Conservation (phyloP, 2,329 filamentous ascomycete genomes). For the Coniochaeta sp. region DNA sequence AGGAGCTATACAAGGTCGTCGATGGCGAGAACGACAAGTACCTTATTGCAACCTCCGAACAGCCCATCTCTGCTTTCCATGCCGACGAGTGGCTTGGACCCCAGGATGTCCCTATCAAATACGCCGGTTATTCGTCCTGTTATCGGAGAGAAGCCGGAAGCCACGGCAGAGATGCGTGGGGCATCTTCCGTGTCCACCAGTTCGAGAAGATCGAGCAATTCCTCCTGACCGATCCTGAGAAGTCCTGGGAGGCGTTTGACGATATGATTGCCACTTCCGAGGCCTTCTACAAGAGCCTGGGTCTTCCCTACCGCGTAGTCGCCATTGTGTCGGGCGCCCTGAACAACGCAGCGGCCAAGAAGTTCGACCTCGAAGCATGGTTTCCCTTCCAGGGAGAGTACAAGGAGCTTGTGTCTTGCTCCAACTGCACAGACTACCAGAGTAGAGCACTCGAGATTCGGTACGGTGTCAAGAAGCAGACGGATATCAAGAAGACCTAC, state of each 20-base stretch:
- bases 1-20: constrained; percentile 95
- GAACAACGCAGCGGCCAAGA: constrained; percentile 81
- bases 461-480: constrained; percentile 80
- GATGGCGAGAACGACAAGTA: constrained; percentile 85
- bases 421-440: constrained; percentile 98
- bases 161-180: constrained; percentile 77
- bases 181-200: constrained; percentile 95
- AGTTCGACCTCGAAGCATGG: constrained; percentile 94
- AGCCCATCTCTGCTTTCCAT: constrained; percentile 89
- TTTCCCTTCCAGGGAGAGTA: constrained; percentile 96
- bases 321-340: constrained; percentile 93
- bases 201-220: constrained; percentile 71
- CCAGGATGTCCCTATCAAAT: constrained; percentile 83
- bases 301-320: constrained; percentile 84
- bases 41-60: constrained; percentile 71
- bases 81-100: constrained; percentile 87
- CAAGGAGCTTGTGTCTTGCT: constrained; percentile 96
- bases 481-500: constrained; percentile 82
- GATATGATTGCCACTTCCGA: constrained; percentile 87
- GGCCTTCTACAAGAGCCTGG: constrained; percentile 88
- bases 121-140: constrained; percentile 87
- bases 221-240: constrained; percentile 30
- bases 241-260: constrained; percentile 86
- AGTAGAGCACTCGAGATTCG: constrained; percentile 88
- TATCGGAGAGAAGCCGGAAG: constrained; percentile 93